Conservation (phyloP, 1,284 basidiomycete species). For the Ustilago nuda region DNA sequence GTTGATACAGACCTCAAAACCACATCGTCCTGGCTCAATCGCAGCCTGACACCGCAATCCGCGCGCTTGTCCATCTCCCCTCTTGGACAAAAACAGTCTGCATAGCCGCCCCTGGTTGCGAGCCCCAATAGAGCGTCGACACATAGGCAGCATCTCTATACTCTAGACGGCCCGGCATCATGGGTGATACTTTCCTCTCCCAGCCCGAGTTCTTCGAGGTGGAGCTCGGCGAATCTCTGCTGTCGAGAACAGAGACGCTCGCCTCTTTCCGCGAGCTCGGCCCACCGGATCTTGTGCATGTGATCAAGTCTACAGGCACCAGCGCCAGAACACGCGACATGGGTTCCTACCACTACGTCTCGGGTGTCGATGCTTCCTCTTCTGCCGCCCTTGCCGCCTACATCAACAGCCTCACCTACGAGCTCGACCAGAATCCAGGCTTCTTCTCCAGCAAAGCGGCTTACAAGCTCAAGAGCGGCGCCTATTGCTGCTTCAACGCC, state of each 20-base stretch:
- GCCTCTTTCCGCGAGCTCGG: conserved; percentile 95
- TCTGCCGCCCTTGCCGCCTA: conserved; percentile 97
- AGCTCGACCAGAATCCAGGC: conserved; percentile 87
- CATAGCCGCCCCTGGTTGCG: too few species aligned
- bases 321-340: conserved; percentile 81
- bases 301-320: conserved; percentile 83
- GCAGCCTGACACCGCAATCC: too few species aligned
- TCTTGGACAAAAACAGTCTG: too few species aligned
- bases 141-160: not conserved
- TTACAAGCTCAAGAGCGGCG: conserved; percentile 95
- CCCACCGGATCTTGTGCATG: conserved; percentile 95
- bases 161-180: conserved; percentile 17
- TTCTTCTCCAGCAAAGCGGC: conserved; percentile 81
- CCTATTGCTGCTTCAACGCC: conserved; percentile 98
- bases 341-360: conserved; percentile 73
- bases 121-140: not conserved
- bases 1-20: too few species aligned
- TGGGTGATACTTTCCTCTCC: conserved; percentile 65
- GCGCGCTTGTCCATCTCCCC: too few species aligned
- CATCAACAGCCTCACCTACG: conserved; percentile 95
- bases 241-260: conserved; percentile 89
- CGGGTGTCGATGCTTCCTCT: conserved; percentile 95
- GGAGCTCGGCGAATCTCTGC: conserved; percentile 88
- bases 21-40: too few species aligned
- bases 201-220: conserved; percentile 74